Evolutionary conservation across 768 basidiomycete genomes (phyloP).

Genomic region (Russula sp.): DNA sequence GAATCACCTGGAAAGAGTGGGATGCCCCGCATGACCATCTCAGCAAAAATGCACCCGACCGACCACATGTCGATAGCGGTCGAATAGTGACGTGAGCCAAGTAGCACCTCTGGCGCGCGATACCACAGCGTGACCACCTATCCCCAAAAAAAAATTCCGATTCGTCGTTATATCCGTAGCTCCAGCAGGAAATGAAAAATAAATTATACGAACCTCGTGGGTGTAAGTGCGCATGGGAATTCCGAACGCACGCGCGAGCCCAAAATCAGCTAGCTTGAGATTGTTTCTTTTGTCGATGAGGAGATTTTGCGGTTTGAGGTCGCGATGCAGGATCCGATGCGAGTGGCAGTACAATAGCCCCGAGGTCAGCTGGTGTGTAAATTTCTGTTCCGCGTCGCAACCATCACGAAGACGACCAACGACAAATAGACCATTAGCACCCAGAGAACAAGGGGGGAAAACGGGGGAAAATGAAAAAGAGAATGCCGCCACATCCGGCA

Average conservation of each 20-base stretch:
- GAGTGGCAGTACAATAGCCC: conserved; percentile 72
- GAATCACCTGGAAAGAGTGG: conserved; percentile 98
- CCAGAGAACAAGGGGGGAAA: neutral
- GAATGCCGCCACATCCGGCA: conserved; percentile 8
- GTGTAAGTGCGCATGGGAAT: conserved; percentile 99
- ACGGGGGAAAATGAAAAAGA: neutral
- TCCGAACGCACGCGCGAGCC: conserved; percentile 71
- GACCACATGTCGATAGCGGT: conserved; percentile 99
- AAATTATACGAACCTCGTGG: conserved; percentile 66
- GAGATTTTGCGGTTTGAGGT: conserved; percentile 56
- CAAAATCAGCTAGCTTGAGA: conserved; percentile 57
- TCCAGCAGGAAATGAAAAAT: neutral
- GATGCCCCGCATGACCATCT: conserved; percentile 92
- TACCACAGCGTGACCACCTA: conserved; percentile 99
- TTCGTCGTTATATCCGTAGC: neutral
- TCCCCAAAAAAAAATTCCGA: neutral
- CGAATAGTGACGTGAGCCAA: conserved; percentile 93
- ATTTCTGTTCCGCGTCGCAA: conserved; percentile 61
- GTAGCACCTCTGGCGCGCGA: conserved; percentile 93
- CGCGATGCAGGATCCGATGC: conserved; percentile 55
- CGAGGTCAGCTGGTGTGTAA: conserved; percentile 88
- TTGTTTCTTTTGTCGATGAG: conserved; percentile 52
- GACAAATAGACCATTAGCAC: conserved; percentile 10
- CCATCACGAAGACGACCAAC: conserved; percentile 4
- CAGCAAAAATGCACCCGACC: conserved; percentile 98